Percentiles rank a stretch among this genome's conserved stretches.
These are phyloP conservation scores for Salix suchowensis DNA, from an alignment of 345 rosid genomes.

Conservation along the genomic window DNA sequence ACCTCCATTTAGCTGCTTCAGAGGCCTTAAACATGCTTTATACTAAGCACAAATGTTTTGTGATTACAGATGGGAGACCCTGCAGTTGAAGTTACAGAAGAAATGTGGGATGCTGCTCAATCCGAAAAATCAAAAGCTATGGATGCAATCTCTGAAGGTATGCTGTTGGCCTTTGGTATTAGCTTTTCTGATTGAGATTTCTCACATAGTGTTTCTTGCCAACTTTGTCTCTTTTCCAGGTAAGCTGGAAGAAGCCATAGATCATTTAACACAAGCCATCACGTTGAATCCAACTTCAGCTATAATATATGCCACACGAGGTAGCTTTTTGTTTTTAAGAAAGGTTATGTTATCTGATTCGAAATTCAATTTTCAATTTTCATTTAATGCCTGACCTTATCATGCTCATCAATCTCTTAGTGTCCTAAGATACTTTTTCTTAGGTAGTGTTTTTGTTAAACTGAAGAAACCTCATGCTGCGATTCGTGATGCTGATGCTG, in stretches of 20 bases:
- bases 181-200: background rate
- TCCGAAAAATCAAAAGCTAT: slow-evolving; percentile 50
- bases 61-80: slow-evolving; percentile 66
- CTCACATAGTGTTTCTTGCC: slow-evolving; percentile 3
- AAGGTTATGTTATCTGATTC: background rate
- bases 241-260: slow-evolving; percentile 48
- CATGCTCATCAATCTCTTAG: slow-evolving; percentile 9
- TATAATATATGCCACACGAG: slow-evolving; percentile 76
- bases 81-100: slow-evolving; percentile 62
- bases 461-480: slow-evolving; percentile 82
- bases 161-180: background rate
- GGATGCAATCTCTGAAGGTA: slow-evolving; percentile 64
- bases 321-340: slow-evolving; percentile 22
- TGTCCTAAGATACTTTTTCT: slow-evolving; percentile 16
- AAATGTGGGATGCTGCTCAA: slow-evolving; percentile 66
- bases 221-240: slow-evolving; percentile 38
- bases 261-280: slow-evolving; percentile 64
- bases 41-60: slow-evolving; percentile 8
- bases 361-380: background rate
- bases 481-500: slow-evolving; percentile 64
- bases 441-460: slow-evolving; percentile 58
- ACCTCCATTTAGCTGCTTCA: background rate
- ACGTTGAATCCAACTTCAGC: slow-evolving; percentile 73
- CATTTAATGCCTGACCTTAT: background rate
- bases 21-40: background rate